Base-by-base conservation (phyloP, 2,329 filamentous ascomycete species). In the Diaporthe eres region DNA sequence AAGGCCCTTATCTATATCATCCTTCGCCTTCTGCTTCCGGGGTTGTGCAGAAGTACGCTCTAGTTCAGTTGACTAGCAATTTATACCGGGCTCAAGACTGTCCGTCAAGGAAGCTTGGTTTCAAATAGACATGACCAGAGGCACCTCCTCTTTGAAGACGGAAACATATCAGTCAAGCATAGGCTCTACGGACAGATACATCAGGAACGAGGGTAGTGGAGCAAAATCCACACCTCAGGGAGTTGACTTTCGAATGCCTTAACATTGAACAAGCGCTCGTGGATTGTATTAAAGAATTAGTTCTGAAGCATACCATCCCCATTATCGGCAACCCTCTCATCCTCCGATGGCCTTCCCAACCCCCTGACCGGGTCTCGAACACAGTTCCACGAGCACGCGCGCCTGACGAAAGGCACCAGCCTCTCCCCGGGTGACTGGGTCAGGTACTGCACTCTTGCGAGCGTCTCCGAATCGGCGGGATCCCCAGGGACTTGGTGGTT, bases 321-420 rank as follows among this genome's bases (percentile, higher is more conserved):
- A 15, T 19, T 6, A 37, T 17, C 28, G 25, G 10, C 65, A 12
- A 37, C 19, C 15, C 31, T 31, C 12, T n/a, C 34, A n/a, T 44
- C 28, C 17, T 17, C 28, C 44, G n/a, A 13, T 25, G 13, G 57
- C 15, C 17, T 47, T 31, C 68, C 67, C 49, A 77, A 15, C 2
- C 76, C 76, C 71, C 76, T 71, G 4, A 37, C 12, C 19, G 55
- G 71, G 47, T 75, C 90, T n/a, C 72, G 88, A 0, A 87, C 80
- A 67, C 89, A 90, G 15, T 78, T 82, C 86, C 86, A 89, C 4
- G 88, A 89, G 78, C 89, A 90, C 9, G 85, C 87, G n/a, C 83
- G 82, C 71, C 85, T 82, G 39, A 88, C 72, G 77, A 90, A 89
- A 0, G 88, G 87, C n/a, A 89, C 82, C 3, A 80, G 83, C 63